A percentile compares a stretch with the other conserved stretches of the same genome.
Conservation (phyloP, 2,329 filamentous ascomycete genomes). For the Tolypocladium inflatum region DNA sequence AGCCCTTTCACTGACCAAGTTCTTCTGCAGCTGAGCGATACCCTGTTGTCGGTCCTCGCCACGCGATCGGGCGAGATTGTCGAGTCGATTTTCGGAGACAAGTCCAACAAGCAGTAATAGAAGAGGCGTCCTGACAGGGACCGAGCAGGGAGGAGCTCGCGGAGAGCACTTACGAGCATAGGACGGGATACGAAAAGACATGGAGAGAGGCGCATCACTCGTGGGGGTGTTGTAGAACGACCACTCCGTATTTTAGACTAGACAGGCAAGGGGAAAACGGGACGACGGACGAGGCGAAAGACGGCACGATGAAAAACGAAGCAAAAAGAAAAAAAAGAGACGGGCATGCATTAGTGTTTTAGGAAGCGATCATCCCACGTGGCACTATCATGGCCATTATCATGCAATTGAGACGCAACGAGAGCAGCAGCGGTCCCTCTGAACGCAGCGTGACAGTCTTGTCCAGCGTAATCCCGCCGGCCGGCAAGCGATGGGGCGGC, state of each 20-base stretch:
- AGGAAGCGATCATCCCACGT: neutral
- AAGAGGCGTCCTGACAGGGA: neutral
- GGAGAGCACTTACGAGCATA: neutral
- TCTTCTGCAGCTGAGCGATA: slow-evolving; percentile 60
- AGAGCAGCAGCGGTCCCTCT: neutral
- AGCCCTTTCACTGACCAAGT: slow-evolving; percentile 9
- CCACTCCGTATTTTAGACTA: neutral
- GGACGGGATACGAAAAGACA: neutral
- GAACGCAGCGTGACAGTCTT: neutral
- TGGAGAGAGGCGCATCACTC: neutral
- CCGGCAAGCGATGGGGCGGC: neutral
- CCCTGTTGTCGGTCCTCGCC: slow-evolving; percentile 68
- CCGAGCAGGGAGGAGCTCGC: neutral
- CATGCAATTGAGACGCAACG: neutral
- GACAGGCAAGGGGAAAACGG: neutral
- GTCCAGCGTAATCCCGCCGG: too few species aligned
- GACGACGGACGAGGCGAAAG: neutral
- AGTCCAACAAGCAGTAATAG: neutral
- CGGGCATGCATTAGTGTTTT: neutral
- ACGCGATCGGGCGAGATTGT: slow-evolving; percentile 72
- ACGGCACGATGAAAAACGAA: neutral
- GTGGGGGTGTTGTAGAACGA: neutral
- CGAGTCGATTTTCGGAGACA: slow-evolving; percentile 54
- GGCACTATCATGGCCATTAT: neutral
- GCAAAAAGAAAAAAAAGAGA: neutral